A percentile compares a stretch with the other conserved stretches of the same genome.
Evolutionary conservation across 257 asterid genomes (phyloP).

Genomic region (Nicotiana attenuata): DNA sequence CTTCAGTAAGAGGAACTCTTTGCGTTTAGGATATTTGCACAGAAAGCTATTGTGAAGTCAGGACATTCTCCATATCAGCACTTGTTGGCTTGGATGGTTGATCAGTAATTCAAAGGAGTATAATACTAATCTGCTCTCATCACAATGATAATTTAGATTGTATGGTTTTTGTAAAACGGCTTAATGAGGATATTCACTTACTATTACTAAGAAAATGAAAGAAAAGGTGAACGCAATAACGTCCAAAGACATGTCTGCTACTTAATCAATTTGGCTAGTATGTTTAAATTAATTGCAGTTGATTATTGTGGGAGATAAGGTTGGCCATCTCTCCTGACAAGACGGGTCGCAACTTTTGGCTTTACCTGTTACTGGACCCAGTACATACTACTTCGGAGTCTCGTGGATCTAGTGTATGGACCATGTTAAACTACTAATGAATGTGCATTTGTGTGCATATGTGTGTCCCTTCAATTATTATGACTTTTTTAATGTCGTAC

Average conservation of each 20-base stretch:
- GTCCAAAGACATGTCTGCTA: not conserved
- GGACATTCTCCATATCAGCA: not conserved
- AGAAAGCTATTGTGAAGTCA: not conserved
- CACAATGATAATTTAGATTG: not conserved
- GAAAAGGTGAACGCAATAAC: not conserved
- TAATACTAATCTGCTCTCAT: not conserved
- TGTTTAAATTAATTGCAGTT: not conserved
- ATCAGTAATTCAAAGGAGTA: not conserved
- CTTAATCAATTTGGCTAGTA: not conserved
- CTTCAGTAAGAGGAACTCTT: not conserved
- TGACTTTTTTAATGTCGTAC: not conserved
- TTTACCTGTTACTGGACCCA: not conserved
- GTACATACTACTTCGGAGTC: not conserved
- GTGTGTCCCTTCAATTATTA: not conserved
- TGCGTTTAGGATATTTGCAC: not conserved
- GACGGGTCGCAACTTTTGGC: not conserved
- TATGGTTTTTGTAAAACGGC: not conserved
- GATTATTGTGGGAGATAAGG: not conserved
- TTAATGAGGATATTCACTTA: not conserved
- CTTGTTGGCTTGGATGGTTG: slow-evolving; percentile 2
- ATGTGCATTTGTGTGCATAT: not conserved
- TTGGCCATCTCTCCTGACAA: not conserved
- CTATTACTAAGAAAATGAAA: not conserved
- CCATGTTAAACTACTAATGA: not conserved
- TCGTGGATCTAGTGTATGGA: not conserved